These are phyloP conservation scores for Citrus inodora DNA, from an alignment of 345 rosid genomes.

Conservation along the genomic window DNA sequence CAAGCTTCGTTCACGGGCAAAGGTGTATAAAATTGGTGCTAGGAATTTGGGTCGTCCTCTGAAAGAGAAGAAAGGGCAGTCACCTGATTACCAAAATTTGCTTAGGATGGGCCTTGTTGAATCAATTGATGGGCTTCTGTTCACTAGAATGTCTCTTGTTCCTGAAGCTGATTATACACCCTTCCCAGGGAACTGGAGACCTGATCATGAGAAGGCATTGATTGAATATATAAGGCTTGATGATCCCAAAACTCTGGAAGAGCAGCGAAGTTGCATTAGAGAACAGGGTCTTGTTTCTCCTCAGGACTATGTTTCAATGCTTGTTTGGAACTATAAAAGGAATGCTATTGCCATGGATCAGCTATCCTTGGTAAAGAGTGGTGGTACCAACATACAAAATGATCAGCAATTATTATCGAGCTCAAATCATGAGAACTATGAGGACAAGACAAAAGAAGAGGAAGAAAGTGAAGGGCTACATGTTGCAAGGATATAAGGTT, in stretches of 20 bases:
- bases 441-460: conserved; percentile 27
- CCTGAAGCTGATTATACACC: conserved; percentile 90
- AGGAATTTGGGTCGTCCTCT: conserved; percentile 74
- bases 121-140: conserved; percentile 87
- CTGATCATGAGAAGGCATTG: conserved; percentile 82
- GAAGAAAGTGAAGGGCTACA: conserved; percentile 43
- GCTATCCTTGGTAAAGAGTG: conserved; percentile 43
- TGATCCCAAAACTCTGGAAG: conserved; percentile 72
- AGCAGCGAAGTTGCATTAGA: conserved; percentile 56
- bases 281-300: conserved; percentile 90
- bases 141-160: conserved; percentile 92
- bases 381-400: conserved; percentile 17
- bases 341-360: conserved; percentile 69
- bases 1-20: conserved; percentile 90
- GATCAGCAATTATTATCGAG: conserved; percentile 36
- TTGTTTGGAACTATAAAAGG: conserved; percentile 96
- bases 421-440: conserved; percentile 31
- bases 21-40: conserved; percentile 73
- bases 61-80: conserved; percentile 89
- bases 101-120: conserved; percentile 89
- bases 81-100: conserved; percentile 80
- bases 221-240: conserved; percentile 74
- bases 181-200: conserved; percentile 84
- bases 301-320: conserved; percentile 86
- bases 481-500: conserved; percentile 41